Percentiles rank a stretch among this genome's conserved stretches.
Conservation (phyloP, 2,329 filamentous ascomycete genomes). For the Aspergillus sp. region DNA sequence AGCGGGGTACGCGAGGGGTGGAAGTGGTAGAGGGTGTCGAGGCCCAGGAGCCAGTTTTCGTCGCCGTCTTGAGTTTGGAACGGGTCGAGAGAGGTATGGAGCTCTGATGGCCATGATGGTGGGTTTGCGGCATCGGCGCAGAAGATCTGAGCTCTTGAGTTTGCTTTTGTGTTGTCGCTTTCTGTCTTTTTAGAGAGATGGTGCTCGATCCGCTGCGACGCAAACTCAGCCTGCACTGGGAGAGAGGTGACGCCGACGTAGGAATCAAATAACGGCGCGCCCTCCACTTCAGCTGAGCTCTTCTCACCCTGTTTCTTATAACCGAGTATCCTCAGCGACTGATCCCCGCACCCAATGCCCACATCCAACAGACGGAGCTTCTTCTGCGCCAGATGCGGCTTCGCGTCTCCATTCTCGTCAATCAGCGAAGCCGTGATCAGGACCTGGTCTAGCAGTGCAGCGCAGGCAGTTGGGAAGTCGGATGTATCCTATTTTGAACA, state of each 20-base stretch:
- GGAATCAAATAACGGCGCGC: slow-evolving; percentile 34
- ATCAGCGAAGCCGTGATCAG: slow-evolving; percentile 47
- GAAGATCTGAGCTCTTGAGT: slow-evolving; percentile 38
- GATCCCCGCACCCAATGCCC: slow-evolving; percentile 61
- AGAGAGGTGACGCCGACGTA: slow-evolving; percentile 59
- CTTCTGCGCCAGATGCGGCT: slow-evolving; percentile 10
- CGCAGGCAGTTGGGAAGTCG: slow-evolving; percentile 49
- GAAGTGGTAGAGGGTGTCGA: slow-evolving; percentile 61
- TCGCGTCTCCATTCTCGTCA: slow-evolving; percentile 6
- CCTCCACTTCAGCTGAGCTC: not conserved
- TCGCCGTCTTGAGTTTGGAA: not conserved
- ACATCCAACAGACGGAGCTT: slow-evolving; percentile 46
- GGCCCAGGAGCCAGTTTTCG: slow-evolving; percentile 51
- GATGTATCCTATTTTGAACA: slow-evolving; percentile 22
- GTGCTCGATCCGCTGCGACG: slow-evolving; percentile 14
- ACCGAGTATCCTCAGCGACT: slow-evolving; percentile 47
- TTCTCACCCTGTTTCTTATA: not conserved
- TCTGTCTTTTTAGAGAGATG: not conserved
- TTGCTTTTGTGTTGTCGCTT: not conserved
- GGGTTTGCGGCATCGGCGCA: slow-evolving; percentile 53
- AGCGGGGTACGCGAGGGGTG: slow-evolving; percentile 52
- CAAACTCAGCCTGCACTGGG: slow-evolving; percentile 44
- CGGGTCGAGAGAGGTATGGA: slow-evolving; percentile 15
- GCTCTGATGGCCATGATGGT: slow-evolving; percentile 39
- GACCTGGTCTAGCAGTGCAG: slow-evolving; percentile 51